Conservation (phyloP, 176 grass and related monocot species). For the Aechmea fasciata region DNA sequence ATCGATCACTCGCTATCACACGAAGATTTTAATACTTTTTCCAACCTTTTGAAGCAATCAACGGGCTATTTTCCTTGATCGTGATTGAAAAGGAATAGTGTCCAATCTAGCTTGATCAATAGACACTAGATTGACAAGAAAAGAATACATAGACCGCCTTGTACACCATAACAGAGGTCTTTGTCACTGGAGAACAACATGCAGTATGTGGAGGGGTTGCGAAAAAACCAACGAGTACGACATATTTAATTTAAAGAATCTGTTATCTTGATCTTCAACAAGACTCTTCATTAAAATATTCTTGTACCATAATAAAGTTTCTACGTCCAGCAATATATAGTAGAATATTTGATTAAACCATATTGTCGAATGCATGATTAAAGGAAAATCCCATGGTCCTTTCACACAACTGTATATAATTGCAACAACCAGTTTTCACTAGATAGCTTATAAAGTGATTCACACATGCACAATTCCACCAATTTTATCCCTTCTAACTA, state of each 20-base stretch:
- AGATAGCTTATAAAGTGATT: neutral
- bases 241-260: constrained; percentile 1
- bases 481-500: too few relatives aligned
- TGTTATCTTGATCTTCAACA: neutral
- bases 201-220: neutral
- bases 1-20: neutral
- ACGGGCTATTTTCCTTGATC: neutral
- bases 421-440: neutral
- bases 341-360: neutral
- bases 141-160: neutral
- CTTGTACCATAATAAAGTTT: neutral
- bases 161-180: neutral
- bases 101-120: neutral
- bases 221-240: neutral
- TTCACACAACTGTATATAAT: neutral
- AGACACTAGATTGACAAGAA: neutral
- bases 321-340: neutral
- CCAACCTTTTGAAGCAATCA: neutral
- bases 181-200: neutral
- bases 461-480: too few relatives aligned
- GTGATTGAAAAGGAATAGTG: neutral
- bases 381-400: neutral
- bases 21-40: neutral
- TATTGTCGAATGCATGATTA: neutral
- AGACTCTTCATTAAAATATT: constrained; percentile 2